Evolutionary conservation across 108 stramenopile species (phyloP).

Genomic region (Mediolabrus comicus): DNA sequence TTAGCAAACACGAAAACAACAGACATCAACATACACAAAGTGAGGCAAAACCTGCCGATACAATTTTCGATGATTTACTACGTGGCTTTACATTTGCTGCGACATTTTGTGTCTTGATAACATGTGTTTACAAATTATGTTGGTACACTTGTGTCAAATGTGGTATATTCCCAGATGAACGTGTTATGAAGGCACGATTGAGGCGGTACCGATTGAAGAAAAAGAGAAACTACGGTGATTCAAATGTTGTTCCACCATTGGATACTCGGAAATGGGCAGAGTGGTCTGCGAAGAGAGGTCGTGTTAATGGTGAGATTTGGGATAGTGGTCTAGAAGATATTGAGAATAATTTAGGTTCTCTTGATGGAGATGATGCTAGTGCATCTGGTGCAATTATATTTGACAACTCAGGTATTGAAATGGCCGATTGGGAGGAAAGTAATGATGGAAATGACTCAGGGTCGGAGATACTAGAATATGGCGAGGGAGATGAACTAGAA

Average conservation of each 20-base stretch:
- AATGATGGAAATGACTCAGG: not conserved
- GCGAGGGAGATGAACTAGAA: conserved; percentile 42
- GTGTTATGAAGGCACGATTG: conserved; percentile 32
- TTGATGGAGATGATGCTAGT: conserved; percentile 19
- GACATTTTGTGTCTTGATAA: conserved; percentile 11
- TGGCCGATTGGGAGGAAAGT: conserved; percentile 13
- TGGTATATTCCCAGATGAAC: conserved; percentile 26
- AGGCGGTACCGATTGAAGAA: conserved; percentile 20
- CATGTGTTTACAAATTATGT: conserved; percentile 18
- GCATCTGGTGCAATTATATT: conserved; percentile 14
- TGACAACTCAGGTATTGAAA: conserved; percentile 22
- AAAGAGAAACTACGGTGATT: conserved; percentile 25
- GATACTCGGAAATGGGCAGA: conserved; percentile 30
- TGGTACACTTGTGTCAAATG: conserved; percentile 27
- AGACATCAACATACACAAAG: not conserved
- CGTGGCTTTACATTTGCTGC: conserved; percentile 44
- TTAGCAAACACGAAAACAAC: not conserved
- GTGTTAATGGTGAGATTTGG: conserved; percentile 28
- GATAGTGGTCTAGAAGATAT: conserved; percentile 16
- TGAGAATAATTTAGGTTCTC: conserved; percentile 3
- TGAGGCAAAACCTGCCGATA: conserved; percentile 14
- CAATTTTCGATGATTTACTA: conserved; percentile 41
- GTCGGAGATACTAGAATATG: conserved; percentile 24
- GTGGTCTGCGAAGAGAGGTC: conserved; percentile 25
- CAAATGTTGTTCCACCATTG: conserved; percentile 17